A percentile compares a stretch with the other conserved stretches of the same genome.
phyloP scores from a whole-genome alignment of 73 alveolate genomes.

The Durusdinium trenchii region DNA sequence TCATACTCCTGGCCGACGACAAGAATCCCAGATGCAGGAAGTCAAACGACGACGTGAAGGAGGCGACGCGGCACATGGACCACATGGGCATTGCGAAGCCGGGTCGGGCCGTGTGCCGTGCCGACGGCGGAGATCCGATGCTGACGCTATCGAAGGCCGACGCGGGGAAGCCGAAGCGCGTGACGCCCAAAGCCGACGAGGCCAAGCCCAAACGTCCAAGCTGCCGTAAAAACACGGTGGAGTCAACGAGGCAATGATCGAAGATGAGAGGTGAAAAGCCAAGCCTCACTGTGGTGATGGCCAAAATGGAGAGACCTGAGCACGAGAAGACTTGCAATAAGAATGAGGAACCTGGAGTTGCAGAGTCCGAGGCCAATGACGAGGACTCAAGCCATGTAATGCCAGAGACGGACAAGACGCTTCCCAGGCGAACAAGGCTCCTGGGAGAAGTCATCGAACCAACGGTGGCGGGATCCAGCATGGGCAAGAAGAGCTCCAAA shows the following conservation, averaged over 20 bases:
- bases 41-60: background rate
- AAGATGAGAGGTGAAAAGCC: background rate
- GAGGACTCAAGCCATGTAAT: conserved; percentile 10
- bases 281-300: background rate
- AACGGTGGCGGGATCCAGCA: background rate
- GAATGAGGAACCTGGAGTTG: background rate
- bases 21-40: background rate
- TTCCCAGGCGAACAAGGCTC: conserved; percentile 28
- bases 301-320: background rate
- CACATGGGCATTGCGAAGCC: background rate
- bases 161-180: background rate
- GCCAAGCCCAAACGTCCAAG: background rate
- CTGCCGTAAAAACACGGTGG: background rate
- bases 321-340: background rate
- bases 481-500: background rate
- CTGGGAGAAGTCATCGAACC: background rate
- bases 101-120: background rate
- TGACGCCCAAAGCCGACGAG: background rate
- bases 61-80: background rate
- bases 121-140: background rate
- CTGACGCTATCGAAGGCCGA: background rate
- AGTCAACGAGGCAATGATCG: background rate
- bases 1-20: background rate
- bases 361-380: conserved; percentile 8
- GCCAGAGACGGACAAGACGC: conserved; percentile 19